Evolutionary conservation across 371 early-diverging fungal species (phyloP), one percentile per base, ranked within the genome.

Genomic region (Mycotypha africana): DNA sequence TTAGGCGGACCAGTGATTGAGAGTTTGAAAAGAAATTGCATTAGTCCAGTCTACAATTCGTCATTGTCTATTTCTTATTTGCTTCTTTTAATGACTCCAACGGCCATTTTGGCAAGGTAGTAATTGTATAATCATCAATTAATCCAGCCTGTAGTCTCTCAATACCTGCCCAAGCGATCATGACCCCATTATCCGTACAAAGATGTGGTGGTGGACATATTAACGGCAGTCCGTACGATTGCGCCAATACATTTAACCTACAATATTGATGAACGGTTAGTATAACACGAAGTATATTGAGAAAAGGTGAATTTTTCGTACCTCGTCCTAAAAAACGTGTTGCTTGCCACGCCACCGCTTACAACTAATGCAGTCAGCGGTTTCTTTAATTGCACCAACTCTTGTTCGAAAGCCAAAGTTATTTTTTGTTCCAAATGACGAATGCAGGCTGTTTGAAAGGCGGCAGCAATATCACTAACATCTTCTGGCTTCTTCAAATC

Each of bases 101-200:
- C 0, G 84, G 78, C 86, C 86, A 86, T 59, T 74, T 77, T 31
- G 82, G 84, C 21, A 78, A 59, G 31, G 79, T 76, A 2, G 81
- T 82, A 32, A 84, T 76, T 26, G 78, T 74, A 60, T 79, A 81
- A 23, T 72, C 67, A 48, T 83, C 83, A 14, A 78, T 40, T 24
- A 81, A 67, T 1, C 83, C 83, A n/a, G 66, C 63, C 43, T 64
- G 74, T 37, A 74, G 74, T 26, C 84, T 58, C 47, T 86, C 86
- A 3, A 81, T n/a, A 1, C 85, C 92, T 4, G 89, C 76, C 92
- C 92, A 91, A 7, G 90, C 92, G 57, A 91, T 83, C 92, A 91
- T 91, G 19, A 84, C 89, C n/a, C 87, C 91, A 53, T 91, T 91
- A 62, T 91, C 92, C 0, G 92, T 85, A 59, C 92, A 91, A 30